Base-by-base conservation (phyloP, 2,329 filamentous ascomycete species). In the Lachnellula occidentalis region DNA sequence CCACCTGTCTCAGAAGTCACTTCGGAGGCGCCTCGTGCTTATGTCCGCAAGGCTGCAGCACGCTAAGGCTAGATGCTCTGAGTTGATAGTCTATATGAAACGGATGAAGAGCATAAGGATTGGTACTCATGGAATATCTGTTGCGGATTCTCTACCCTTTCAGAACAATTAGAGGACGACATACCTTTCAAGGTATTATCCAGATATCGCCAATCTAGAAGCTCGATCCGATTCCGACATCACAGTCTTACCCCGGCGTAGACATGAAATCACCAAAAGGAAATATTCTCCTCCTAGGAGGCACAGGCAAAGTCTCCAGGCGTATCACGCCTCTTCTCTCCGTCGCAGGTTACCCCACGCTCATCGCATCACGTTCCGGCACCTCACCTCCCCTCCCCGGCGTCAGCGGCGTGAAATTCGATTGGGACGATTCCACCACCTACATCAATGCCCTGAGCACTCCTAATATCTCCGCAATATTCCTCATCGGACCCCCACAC, bases 251-350 rank as follows among this genome's bases (percentile, higher is more conserved):
- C 37, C 37, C 15, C 37, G 4, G 3, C 17, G 8, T 19, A 11
- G 19, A 43, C 14, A 57, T 55, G 46, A 46, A 48, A 22, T 45
- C 54, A 27, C 22, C 42, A 22, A 54, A 57, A 27, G 41, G 34
- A n/a, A 54, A 46, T 1, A 61, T 78, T 39, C 69, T 78, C 39
- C 61, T 78, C 7, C 64, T 71, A 2, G 75, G 75, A 45, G 76
- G 76, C 43, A 75, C 72, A 1, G 75, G 76, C 53, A 77, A 75
- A 47, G 69, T 76, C 1, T 70, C 71, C 42, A 65, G 66, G n/a
- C 70, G 71, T 34, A 64, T 78, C 34, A 70, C 70, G 39, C 55
- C 58, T 15, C 66, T 73, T 3, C 68, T 76, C 14, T 60, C 67
- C 3, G 50, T 58, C 8, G 62, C 63, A 11, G 58, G 57, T 19